Conservation (phyloP, 169 alveolate species). For the Cryptosporidium felis region DNA sequence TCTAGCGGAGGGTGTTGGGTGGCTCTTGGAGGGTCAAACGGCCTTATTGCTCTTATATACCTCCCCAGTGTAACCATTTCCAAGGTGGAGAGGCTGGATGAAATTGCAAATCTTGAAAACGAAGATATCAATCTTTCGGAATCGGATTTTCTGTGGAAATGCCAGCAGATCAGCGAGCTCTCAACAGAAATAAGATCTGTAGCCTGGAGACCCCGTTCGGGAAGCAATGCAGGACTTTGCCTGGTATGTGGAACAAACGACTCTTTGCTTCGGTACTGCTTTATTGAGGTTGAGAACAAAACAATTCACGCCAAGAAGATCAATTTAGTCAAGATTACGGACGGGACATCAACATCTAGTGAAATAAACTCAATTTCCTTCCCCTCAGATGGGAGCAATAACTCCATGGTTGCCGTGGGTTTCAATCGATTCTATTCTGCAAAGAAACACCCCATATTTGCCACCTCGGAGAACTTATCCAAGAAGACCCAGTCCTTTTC, state of each 20-base stretch:
- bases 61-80: conserved; percentile 1
- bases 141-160: conserved; percentile 43
- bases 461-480: conserved; percentile 11
- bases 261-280: conserved; percentile 59
- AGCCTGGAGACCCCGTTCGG: conserved; percentile 42
- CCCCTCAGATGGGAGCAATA: not conserved
- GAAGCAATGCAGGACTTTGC: not conserved
- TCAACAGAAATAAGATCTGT: conserved; percentile 52
- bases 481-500: conserved; percentile 48
- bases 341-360: conserved; percentile 45
- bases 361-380: conserved; percentile 59
- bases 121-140: conserved; percentile 16
- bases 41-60: conserved; percentile 20
- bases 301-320: not conserved
- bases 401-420: conserved; percentile 17
- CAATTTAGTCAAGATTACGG: conserved; percentile 54
- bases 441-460: conserved; percentile 55
- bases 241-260: conserved; percentile 64
- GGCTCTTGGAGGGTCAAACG: conserved; percentile 60
- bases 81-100: conserved; percentile 2
- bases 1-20: conserved; percentile 67
- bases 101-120: not conserved
- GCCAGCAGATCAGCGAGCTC: conserved; percentile 54
- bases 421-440: conserved; percentile 44
- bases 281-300: conserved; percentile 40